Percentiles rank a stretch among this genome's conserved stretches.
Evolutionary conservation across 225 moss, liverwort and hornwort genomes (phyloP).

Genomic region (Ulota crispa): DNA sequence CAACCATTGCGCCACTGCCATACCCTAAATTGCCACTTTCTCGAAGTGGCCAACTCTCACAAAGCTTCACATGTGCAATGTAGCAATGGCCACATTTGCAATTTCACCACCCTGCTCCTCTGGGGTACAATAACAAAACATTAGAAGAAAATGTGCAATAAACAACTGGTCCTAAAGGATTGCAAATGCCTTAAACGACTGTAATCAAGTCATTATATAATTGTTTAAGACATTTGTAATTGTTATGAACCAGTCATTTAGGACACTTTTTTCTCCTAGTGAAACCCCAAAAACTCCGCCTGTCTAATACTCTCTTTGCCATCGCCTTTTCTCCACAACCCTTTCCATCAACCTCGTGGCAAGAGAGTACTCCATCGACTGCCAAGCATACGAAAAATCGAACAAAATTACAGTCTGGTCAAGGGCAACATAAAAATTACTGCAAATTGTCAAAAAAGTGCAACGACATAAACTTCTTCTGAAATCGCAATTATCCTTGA

Average conservation of each 20-base stretch:
- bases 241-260: no score
- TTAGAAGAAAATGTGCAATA: no score
- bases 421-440: background rate
- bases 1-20: conserved; percentile 56
- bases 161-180: no score
- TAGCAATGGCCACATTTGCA: background rate
- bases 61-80: background rate
- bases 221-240: no score
- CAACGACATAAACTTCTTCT: background rate
- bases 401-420: background rate
- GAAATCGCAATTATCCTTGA: background rate
- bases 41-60: background rate
- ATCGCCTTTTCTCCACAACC: background rate
- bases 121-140: background rate
- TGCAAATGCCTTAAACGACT: no score
- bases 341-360: background rate
- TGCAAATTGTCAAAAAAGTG: background rate
- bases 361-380: background rate
- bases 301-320: background rate
- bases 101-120: conserved; percentile 6
- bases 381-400: background rate
- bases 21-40: conserved; percentile 15
- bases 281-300: background rate
- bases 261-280: no score
- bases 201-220: no score